Evolutionary conservation across 108 stramenopile species (phyloP), one percentile per base, ranked within the genome.

Genomic region (Fistulifera pelliculosa): DNA sequence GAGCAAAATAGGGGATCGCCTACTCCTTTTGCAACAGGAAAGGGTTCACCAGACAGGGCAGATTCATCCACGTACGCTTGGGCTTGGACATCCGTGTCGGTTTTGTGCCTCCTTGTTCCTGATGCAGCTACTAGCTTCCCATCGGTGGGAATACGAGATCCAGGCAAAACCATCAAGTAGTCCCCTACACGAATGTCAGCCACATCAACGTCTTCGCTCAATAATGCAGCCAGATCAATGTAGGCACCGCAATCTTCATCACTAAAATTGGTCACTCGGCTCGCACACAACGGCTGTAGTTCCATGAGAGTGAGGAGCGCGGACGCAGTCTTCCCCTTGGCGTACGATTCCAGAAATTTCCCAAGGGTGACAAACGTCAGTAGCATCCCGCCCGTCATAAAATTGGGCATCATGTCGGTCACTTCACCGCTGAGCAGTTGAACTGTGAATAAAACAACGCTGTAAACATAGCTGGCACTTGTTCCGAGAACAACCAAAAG

Each of bases 401-500:
- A 97, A 8, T 67, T 76, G 10, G 74, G 65, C 17, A 73, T 59
- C 10, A 67, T 26, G 13, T 65, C 54, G 53, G 69, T 65, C 8
- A 25, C 13, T 15, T 55, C 44, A 19, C 53, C 54, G 11, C 16
- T 28, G n/a, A 22, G 21, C 4, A 56, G 27, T 28, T 35, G n/a
- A 1, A 24, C 10, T 11, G n/a, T 11, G 12, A 52, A 62, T 38
- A 48, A 18, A n/a, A 70, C 42, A n/a, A 56, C 86, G 87, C n/a
- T 83, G 40, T 96, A 96, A 0, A 90, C 15, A 61, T 94, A 97
- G 14, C 93, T 87, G 19, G 88, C 66, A 0, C 82, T 75, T n/a
- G 97, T 98, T 0, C 96, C 99, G 52, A 94, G 48, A 19, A 71
- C 86, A 0, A 99, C 92, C 26, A 99, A 71, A 94, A 84, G 60